Conservation (phyloP, 495 filamentous ascomycete genomes). For the Hypoxylon cercidicola region DNA sequence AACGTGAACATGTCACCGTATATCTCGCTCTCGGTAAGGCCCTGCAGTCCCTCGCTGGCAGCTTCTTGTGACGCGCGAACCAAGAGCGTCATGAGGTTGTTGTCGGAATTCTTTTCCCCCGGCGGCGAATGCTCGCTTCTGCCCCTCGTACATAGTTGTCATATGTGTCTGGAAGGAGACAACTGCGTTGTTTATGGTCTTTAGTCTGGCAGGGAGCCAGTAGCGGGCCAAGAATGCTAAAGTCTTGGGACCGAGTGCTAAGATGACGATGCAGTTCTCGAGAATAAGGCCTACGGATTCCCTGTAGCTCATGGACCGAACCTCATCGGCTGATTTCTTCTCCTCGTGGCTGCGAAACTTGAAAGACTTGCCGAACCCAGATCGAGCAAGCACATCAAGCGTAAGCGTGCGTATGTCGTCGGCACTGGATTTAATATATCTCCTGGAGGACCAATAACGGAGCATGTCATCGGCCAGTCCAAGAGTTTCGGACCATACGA, state of each 20-base stretch:
- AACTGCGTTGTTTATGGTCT: constrained; percentile 39
- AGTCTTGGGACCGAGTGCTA: constrained; percentile 41
- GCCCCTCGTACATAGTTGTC: constrained; percentile 39
- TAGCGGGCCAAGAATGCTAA: constrained; percentile 25
- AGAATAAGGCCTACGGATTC: constrained; percentile 48
- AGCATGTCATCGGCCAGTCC: constrained; percentile 62
- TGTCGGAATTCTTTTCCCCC: constrained; percentile 31
- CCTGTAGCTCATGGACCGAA: constrained; percentile 42
- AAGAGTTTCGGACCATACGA: constrained; percentile 60
- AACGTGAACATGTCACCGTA: constrained; percentile 66
- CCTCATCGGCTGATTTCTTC: constrained; percentile 10
- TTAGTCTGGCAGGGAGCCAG: constrained; percentile 44
- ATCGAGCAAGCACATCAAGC: constrained; percentile 57
- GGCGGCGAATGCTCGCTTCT: constrained; percentile 18
- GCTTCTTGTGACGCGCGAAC: constrained; percentile 42
- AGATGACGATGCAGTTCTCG: constrained; percentile 47
- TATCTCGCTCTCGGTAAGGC: constrained; percentile 43
- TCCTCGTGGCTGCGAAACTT: constrained; percentile 43
- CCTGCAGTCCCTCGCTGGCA: constrained; percentile 3
- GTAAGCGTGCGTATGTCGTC: constrained; percentile 57
- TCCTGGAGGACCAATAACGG: constrained; percentile 49
- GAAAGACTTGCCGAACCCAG: constrained; percentile 57
- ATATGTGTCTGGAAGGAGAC: constrained; percentile 45
- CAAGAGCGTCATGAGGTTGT: constrained; percentile 17
- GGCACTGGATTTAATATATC: constrained; percentile 37